These are phyloP conservation scores for Naganishia vishniacii DNA, from an alignment of 768 basidiomycete species.

Conservation along the genomic window DNA sequence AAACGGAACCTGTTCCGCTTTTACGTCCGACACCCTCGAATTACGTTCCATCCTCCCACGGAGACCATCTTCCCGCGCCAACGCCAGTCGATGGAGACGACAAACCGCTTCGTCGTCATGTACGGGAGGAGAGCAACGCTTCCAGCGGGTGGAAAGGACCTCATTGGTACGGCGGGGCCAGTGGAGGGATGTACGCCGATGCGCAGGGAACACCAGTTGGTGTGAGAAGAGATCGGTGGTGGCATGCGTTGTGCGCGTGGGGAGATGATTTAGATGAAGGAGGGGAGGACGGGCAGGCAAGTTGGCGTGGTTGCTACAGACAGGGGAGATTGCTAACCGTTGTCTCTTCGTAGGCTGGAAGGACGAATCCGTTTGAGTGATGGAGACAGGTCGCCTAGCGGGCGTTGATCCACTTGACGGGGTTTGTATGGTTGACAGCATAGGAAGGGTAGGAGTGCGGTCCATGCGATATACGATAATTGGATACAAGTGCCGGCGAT, in stretches of 20 bases:
- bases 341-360: slow-evolving; percentile 34
- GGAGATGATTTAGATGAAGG: slow-evolving; percentile 46
- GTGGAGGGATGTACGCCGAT: slow-evolving; percentile 3
- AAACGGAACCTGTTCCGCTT: slow-evolving; percentile 2
- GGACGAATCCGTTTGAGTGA: slow-evolving; percentile 47
- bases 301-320: not conserved
- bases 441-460: no score
- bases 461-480: slow-evolving; percentile 3
- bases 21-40: not conserved
- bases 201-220: not conserved
- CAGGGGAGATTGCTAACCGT: not conserved
- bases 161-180: slow-evolving; percentile 17
- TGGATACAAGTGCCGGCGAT: not conserved
- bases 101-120: not conserved
- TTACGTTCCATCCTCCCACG: not conserved
- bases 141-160: slow-evolving; percentile 23
- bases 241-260: slow-evolving; percentile 48
- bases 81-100: not conserved
- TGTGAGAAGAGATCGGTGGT: slow-evolving; percentile 41
- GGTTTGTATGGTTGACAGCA: no score
- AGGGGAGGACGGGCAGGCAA: slow-evolving; percentile 35
- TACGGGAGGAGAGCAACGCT: not conserved
- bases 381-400: not conserved
- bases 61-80: not conserved
- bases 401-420: not conserved